Evolutionary conservation across 345 rosid genomes (phyloP), one percentile per base, ranked within the genome.

Genomic region (Salix exigua): DNA sequence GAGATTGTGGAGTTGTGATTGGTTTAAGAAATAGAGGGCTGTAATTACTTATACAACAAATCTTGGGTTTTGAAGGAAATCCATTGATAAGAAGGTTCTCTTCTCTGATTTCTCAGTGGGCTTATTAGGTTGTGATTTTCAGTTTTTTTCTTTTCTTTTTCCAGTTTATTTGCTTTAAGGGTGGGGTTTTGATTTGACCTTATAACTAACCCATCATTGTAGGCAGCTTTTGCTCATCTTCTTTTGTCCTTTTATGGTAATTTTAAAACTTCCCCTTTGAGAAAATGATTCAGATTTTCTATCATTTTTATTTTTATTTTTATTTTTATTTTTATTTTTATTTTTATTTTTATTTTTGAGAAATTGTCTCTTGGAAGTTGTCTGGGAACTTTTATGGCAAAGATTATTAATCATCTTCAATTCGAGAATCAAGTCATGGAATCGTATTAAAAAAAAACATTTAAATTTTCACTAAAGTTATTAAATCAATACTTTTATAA

Each of bases 181-280:
- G 65, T 42, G 79, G 67, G 78, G 81, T 79, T 79, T 83, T 83
- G 82, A 84, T 81, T 84, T 84, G 88, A 87, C 85, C 73, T 72
- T 2, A 28, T 77, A 84, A 82, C 85, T 12, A 83, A 82, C 51
- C 87, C 93, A 69, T 68, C 78, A 80, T 78, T 79, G 75, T 82
- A 85, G 91, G 86, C 88, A 72, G 70, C 30, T 72, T 83, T 85
- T 79, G 50, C 87, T 83, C 89, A 18, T 73, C 82, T 70, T 23
- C 46, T 42, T 66, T 61, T 74, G 64, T 58, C 75, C 73, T 80
- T 77, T 25, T 62, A 19, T 75, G 68, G 79, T 38, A 78, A 58
- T n/a, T 21, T 30, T 26, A 58, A 64, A 64, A 17, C 64, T 21
- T 55, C 0, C 64, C 25, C 25, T 60, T 60, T 23, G 26, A 2